Conservation (phyloP, 129 eudicot genomes). For the Chrysanthemum lavandulifolium region DNA sequence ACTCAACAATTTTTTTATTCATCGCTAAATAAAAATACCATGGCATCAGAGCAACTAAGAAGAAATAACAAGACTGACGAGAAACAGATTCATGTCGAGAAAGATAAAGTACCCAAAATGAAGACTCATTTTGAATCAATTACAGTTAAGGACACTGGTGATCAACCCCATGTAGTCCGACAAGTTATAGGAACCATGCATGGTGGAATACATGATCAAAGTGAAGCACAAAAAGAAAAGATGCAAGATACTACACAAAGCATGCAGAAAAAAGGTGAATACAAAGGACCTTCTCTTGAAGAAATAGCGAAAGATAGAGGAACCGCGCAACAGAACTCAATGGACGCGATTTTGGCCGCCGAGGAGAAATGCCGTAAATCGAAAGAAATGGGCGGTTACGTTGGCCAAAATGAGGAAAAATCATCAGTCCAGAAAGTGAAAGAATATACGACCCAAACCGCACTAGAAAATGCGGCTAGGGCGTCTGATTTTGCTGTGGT, state of each 20-base stretch:
- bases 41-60: constrained; percentile 62
- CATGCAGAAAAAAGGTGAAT: constrained; percentile 9
- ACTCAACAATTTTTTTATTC: background rate
- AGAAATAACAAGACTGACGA: constrained; percentile 49
- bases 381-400: background rate
- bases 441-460: constrained; percentile 4
- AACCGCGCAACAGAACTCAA: constrained; percentile 63
- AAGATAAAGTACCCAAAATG: constrained; percentile 64
- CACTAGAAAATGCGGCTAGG: constrained; percentile 21
- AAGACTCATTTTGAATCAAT: constrained; percentile 60
- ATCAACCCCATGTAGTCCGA: constrained; percentile 14
- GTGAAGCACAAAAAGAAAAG: background rate
- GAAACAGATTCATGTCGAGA: constrained; percentile 47
- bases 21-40: constrained; percentile 17
- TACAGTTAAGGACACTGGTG: constrained; percentile 34
- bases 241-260: constrained; percentile 11
- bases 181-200: constrained; percentile 19
- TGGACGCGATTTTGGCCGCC: constrained; percentile 56
- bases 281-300: constrained; percentile 38
- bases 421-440: background rate
- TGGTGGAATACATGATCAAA: constrained; percentile 10
- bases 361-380: constrained; percentile 43
- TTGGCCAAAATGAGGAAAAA: constrained; percentile 14
- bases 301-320: constrained; percentile 44
- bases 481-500: background rate